Base-by-base conservation (phyloP, 2,329 filamentous ascomycete genomes). In the Sclerotinia sclerotiorum region DNA sequence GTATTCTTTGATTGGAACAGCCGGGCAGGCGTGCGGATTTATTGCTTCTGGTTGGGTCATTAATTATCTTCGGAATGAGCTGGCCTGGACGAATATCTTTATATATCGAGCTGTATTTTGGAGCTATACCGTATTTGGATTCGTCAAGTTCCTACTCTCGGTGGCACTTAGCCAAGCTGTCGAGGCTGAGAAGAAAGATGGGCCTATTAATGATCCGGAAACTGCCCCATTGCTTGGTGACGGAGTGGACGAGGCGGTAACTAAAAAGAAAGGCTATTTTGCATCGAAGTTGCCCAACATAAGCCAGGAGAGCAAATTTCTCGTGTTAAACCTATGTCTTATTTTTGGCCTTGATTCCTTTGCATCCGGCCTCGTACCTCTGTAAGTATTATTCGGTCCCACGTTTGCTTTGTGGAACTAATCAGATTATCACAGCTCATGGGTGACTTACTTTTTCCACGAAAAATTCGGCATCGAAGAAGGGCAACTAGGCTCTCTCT, bases 281-380 rank as follows among this genome's bases (percentile, higher is more conserved):
- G 63, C 73, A 21, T 54, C 76, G 3, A 76, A 87, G n/a, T 76
- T 90, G 42, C 84, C 87, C 0, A 79, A 84, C 2, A 86, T 93
- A 27, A 87, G 86, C 6, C 78, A 77, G 3, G 80, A 85, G n/a
- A 88, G 84, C 48, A 79, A 83, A 8, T 74, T 79, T 0, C 82
- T 88, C 42, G 80, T 91, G 7, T 76, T 85, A 64, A 85, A 87
- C 62, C 81, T 94, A 0, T 90, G 88, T 74, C 78, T 90, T 10
- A 80, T 94, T 1, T 90, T 93, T 73, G 84, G 84, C 1, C 74
- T 93, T 7, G 90, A 93, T 76, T 85, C 87, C 0, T 85, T 93
- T 68, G 90, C 89, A 1, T 89, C 87, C 1, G 90, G 91, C 2
- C 84, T 94, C 76, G 88, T 88, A 5, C 86, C 87, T 29, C 74